Percentiles rank a stretch among this genome's conserved stretches.
Conservation (phyloP, 2,329 filamentous ascomycete species). For the Penicillium capsulatum region DNA sequence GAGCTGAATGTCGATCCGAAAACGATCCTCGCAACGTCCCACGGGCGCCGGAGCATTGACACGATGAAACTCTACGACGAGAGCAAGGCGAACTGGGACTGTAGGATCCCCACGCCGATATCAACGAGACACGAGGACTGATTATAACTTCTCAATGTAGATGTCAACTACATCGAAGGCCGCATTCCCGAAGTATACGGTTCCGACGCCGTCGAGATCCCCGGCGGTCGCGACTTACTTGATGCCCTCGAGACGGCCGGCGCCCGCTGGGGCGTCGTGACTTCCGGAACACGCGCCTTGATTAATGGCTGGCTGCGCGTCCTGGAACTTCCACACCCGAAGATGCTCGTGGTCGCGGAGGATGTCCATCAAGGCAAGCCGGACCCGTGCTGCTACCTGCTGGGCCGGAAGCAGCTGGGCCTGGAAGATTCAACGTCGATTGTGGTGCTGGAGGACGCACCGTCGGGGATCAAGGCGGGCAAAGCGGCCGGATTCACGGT, state of each 20-base stretch:
- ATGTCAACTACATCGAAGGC: conserved; percentile 74
- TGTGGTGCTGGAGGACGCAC: conserved; percentile 83
- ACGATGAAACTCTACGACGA: conserved; percentile 73
- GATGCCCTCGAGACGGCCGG: conserved; percentile 57
- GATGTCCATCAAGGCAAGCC: conserved; percentile 73
- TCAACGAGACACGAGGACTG: neutral
- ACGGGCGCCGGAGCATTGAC: conserved; percentile 87
- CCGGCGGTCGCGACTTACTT: conserved; percentile 71
- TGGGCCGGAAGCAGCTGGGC: conserved; percentile 61
- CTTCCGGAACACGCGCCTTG: conserved; percentile 62
- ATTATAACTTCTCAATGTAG: conserved; percentile 43
- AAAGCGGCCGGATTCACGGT: conserved; percentile 84
- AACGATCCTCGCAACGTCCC: conserved; percentile 82
- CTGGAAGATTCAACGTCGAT: conserved; percentile 49
- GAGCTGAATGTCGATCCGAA: conserved; percentile 82
- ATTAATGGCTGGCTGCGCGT: conserved; percentile 68
- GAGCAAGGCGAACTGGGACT: conserved; percentile 87
- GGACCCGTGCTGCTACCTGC: conserved; percentile 67
- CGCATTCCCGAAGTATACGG: conserved; percentile 73
- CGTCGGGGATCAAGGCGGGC: conserved; percentile 76
- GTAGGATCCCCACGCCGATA: conserved; percentile 52
- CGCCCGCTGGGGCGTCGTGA: conserved; percentile 80
- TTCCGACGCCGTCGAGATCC: conserved; percentile 75
- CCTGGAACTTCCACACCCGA: conserved; percentile 61
- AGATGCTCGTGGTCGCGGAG: conserved; percentile 68